Base-by-base conservation (phyloP, 306 rosid genomes). In the Malus sieversii region DNA sequence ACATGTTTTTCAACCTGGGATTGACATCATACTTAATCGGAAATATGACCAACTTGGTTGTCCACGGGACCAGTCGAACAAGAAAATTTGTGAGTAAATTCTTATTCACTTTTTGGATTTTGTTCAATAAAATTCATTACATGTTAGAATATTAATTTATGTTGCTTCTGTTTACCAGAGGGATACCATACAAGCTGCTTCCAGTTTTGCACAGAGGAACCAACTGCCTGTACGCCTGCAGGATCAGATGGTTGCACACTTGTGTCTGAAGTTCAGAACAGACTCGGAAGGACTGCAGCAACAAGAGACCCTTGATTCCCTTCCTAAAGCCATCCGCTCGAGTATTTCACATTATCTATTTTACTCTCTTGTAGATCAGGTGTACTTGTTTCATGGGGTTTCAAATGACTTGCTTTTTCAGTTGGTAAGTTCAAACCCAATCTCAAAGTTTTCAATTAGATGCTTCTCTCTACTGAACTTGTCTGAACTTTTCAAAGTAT, bases 41-140 rank as follows among this genome's bases (percentile, higher is more conserved):
- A 81, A 96, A 96, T 40, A 96, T 96, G 98, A 96, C 98, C 80
- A 92, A 96, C 83, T 88, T 96, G 80, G 91, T 96, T 65, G 99
- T 96, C 79, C 96, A 96, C 15, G 97, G 91, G 75, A 96, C 97
- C 59, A 89, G 99, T 79, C 81, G 97, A 59, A 96, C 98, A 13
- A 85, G 98, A 80, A 82, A 76, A 83, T 96, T 92, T 75, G 99
- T 92, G 71, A 95, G 99, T 84, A 48, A 53, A 83, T 48, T 68
- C 30, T 30, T 57, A 25, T 44, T 73, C 42, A 38, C 44, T 25
- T 11, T 18, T 46, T 66, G 19, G 48, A 30, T 25, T 77, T 51
- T 22, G 8, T 44, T 3, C 67, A 33, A 62, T 13, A 57, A n/a
- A 58, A 72, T 14, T 14, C 10, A 29, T 35, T 8, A 46, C 13